These are phyloP conservation scores for Sanghuangporus weigelae DNA, from an alignment of 1,284 basidiomycete species.

Conservation along the genomic window DNA sequence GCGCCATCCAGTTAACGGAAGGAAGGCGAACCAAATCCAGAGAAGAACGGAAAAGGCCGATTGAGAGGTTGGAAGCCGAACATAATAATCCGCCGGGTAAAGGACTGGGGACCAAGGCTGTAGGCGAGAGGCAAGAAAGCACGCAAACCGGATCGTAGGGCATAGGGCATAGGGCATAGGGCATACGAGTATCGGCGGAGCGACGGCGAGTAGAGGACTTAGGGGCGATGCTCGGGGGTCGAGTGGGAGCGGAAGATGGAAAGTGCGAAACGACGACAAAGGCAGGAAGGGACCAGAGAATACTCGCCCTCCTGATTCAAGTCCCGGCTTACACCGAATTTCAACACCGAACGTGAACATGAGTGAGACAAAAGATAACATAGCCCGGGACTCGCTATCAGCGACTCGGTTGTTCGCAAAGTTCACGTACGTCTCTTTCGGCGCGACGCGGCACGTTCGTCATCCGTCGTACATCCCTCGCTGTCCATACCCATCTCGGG, in stretches of 20 bases:
- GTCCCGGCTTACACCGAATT: background rate
- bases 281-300: conserved; percentile 10
- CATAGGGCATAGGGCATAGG: conserved; percentile 2
- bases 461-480: conserved; percentile 49
- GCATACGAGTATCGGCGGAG: conserved; percentile 9
- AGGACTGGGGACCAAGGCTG: background rate
- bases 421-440: background rate
- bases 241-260: conserved; percentile 15
- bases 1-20: background rate
- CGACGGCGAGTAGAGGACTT: conserved; percentile 2
- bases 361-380: background rate
- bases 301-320: background rate
- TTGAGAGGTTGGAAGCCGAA: background rate
- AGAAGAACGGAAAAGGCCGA: background rate
- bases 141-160: background rate
- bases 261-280: conserved; percentile 20
- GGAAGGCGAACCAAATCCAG: background rate
- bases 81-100: background rate
- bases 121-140: background rate
- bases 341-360: background rate
- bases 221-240: conserved; percentile 3
- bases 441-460: conserved; percentile 25
- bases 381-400: background rate
- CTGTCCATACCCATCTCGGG: conserved; percentile 47
- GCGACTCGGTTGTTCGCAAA: background rate